Evolutionary conservation across 1,284 basidiomycete species (phyloP), one percentile per base, ranked within the genome.

Genomic region (Rhizoctonia solani): DNA sequence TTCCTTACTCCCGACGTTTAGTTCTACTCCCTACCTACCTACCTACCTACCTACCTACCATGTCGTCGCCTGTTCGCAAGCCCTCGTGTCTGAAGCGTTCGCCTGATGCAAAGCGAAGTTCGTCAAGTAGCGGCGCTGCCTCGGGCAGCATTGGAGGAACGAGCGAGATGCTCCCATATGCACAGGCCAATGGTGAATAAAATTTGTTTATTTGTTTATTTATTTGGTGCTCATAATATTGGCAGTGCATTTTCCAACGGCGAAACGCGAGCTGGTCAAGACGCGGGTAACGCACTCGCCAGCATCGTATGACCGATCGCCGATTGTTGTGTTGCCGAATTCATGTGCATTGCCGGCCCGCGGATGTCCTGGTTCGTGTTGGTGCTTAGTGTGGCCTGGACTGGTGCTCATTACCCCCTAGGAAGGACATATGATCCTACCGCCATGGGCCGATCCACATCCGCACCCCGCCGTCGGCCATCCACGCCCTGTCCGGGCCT

Each of bases 301-400:
- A 2, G 70, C 81, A 16, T 73, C 78, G 9, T 89, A 89, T 76
- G 87, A 89, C 79, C 85, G 87, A 71, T 83, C 85, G n/a, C 87
- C 87, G 70, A 88, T 88, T 74, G 79, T 85, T 74, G 87, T 89
- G 69, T 70, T 79, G 25, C 84, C 83, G 52, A 89, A 89, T 73
- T 74, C 79, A 59, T 88, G 87, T 73, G 85, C 85, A 19, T 80
- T 89, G 29, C 87, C 87, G 52, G 87, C 83, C 71, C 84, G 87
- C 67, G 87, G 87, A 37, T 87, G 86, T 74, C 86, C 56, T 16
- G 56, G 56, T 59, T 29, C 56, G 56, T 49, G n/a, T 49, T 16
- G 16, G 14, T 25, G 4, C 13, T 39, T 32, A 19, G 42, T 19
- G 21, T 39, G 14, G 16, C 25, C 27, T 27, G 4, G 27, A 19